Evolutionary conservation across 192 early-diverging fungal genomes (phyloP).

Genomic region (Cladochytrium replicatum): DNA sequence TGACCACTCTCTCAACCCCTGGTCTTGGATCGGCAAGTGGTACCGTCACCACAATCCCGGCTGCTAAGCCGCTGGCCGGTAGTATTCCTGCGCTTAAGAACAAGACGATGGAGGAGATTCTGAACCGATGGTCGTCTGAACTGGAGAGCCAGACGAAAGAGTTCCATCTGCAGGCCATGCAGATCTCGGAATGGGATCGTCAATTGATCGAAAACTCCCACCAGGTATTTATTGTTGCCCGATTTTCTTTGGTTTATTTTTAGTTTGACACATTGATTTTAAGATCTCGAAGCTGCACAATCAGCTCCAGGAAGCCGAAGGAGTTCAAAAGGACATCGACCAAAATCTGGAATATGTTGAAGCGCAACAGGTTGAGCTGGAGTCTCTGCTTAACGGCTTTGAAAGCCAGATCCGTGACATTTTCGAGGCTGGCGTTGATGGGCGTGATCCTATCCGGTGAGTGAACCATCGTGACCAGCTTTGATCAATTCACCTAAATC

Average conservation of each 20-base stretch:
- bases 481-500: constrained; percentile 3
- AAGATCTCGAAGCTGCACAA: constrained; percentile 69
- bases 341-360: constrained; percentile 81
- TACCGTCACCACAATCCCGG: constrained; percentile 12
- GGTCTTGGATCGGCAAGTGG: constrained; percentile 18
- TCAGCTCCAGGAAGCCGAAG: constrained; percentile 61
- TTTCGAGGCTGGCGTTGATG: constrained; percentile 27
- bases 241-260: constrained; percentile 12
- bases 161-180: constrained; percentile 76
- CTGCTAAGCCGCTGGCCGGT: constrained; percentile 18
- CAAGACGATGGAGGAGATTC: constrained; percentile 84
- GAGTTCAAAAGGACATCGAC: constrained; percentile 69
- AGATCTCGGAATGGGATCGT: constrained; percentile 79
- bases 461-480: too few relatives aligned
- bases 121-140: constrained; percentile 81
- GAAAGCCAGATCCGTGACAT: constrained; percentile 54
- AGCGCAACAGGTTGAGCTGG: constrained; percentile 72
- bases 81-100: constrained; percentile 52
- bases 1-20: constrained; percentile 8
- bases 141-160: constrained; percentile 66
- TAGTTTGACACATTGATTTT: constrained; percentile 3
- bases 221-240: constrained; percentile 38
- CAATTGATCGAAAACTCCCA: constrained; percentile 74
- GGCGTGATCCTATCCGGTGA: too few relatives aligned
- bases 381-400: constrained; percentile 66